Evolutionary conservation across 257 asterid species (phyloP), one percentile per base, ranked within the genome.

Genomic region (Mitragyna speciosa): DNA sequence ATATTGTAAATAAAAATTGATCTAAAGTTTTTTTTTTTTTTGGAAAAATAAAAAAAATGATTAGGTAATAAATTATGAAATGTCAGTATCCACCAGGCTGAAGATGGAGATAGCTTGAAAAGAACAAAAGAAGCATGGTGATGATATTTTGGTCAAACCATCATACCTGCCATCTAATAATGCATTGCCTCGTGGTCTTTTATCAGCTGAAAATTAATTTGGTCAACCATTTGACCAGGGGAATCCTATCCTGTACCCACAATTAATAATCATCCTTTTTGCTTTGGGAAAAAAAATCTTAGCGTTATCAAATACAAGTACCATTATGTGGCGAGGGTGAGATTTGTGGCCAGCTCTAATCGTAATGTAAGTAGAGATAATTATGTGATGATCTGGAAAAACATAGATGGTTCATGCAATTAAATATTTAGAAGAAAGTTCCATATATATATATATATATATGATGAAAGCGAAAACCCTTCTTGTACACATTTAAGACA

Each of bases 161-260:
- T 78, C 48, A 7, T 59, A 66, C 31, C 3, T 52, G 24, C 1
- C 77, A 22, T 41, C 88, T 63, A 82, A 16, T 81, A 43, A 0
- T 0, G 3, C 9, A 2, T 54, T 36, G 88, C 84, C 86, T 65
- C 82, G 84, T 76, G 58, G 10, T 0, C 80, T 30, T 51, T 36
- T 36, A 36, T 36, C 41, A 36, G 4, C 3, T 4, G 4, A 36
- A 36, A 36, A 73, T 61, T 48, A 65, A 10, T 17, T 16, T 70
- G 66, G 90, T 83, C 87, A 85, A 85, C 85, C 45, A 31, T 85
- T 83, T 85, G 89, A 85, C 85, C 77, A 26, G 65, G 17, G 61
- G 76, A 81, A 85, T 83, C 85, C 58, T 82, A 84, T 83, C 88
- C 76, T 26, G 0, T 47, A 7, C 22, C 12, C 80, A 77, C 67